Percentiles rank a stretch among this genome's conserved stretches.
phyloP scores from a whole-genome alignment of 2,329 filamentous ascomycete genomes.

The Colletotrichum sublineola region DNA sequence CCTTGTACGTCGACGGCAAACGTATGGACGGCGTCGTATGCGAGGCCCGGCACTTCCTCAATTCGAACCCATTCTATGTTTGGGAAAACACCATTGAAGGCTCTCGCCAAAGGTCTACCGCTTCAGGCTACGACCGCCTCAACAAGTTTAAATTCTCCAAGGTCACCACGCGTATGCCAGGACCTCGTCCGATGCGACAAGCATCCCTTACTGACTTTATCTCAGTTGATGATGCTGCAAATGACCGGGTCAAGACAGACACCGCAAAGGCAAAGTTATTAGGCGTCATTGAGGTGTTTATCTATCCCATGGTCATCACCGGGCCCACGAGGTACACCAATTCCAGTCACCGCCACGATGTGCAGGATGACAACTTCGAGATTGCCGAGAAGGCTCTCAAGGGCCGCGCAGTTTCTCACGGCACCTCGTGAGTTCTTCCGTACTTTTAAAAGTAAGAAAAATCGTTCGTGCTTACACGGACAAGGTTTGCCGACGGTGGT shows the following conservation, averaged over 20 bases:
- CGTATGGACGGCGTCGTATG: slow-evolving; percentile 23
- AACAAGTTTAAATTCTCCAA: slow-evolving; percentile 44
- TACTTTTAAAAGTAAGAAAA: not conserved
- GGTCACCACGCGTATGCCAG: slow-evolving; percentile 41
- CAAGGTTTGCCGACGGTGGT: slow-evolving; percentile 35
- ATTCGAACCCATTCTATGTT: not conserved
- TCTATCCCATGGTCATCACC: slow-evolving; percentile 33
- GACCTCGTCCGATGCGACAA: not conserved
- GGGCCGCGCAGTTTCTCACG: slow-evolving; percentile 44
- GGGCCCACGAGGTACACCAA: not conserved
- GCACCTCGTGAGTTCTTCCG: slow-evolving; percentile 41
- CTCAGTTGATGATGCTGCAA: slow-evolving; percentile 37
- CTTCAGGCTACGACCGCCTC: slow-evolving; percentile 9
- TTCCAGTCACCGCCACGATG: not conserved
- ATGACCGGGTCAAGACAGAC: slow-evolving; percentile 31
- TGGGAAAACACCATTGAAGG: slow-evolving; percentile 19
- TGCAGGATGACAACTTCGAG: slow-evolving; percentile 2
- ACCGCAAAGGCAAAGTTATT: slow-evolving; percentile 36
- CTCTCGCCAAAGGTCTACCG: not conserved
- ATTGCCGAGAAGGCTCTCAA: slow-evolving; percentile 42
- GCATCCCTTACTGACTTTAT: slow-evolving; percentile 8
- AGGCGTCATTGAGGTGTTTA: slow-evolving; percentile 43
- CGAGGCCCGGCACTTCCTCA: not conserved
- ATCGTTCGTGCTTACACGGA: not conserved
- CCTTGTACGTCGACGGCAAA: slow-evolving; percentile 43